These are phyloP conservation scores for Gillenia trifoliata DNA, from an alignment of 306 rosid genomes.

Conservation along the genomic window DNA sequence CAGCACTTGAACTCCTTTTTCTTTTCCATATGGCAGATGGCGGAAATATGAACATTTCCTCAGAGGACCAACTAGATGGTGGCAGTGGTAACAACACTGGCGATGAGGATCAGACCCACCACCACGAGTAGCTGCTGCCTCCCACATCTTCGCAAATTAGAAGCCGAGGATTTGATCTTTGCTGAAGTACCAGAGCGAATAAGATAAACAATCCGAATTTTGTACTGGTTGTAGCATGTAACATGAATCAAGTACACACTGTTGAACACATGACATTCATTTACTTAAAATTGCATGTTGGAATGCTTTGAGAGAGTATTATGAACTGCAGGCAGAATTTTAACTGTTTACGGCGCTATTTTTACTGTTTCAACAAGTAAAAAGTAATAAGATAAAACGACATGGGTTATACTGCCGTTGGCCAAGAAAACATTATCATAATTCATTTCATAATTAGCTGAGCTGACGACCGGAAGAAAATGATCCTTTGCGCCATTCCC, in stretches of 20 bases:
- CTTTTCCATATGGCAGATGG: slow-evolving; percentile 27
- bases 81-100: slow-evolving; percentile 8
- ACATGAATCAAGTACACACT: slow-evolving; percentile 21
- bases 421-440: background rate
- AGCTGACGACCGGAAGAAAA: background rate
- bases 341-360: background rate
- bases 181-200: slow-evolving; percentile 29
- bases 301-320: background rate
- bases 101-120: slow-evolving; percentile 38
- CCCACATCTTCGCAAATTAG: slow-evolving; percentile 8
- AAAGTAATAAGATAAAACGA: background rate
- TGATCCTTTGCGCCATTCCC: background rate
- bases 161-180: slow-evolving; percentile 10
- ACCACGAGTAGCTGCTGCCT: background rate
- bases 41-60: slow-evolving; percentile 6
- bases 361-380: background rate
- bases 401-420: background rate
- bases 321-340: background rate
- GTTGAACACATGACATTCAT: slow-evolving; percentile 8
- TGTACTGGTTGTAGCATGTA: slow-evolving; percentile 18
- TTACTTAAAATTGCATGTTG: background rate
- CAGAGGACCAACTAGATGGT: slow-evolving; percentile 45
- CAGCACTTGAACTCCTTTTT: slow-evolving; percentile 8
- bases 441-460: background rate
- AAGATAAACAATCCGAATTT: slow-evolving; percentile 28